Percentiles rank a stretch among this genome's conserved stretches.
Conservation (phyloP, 768 basidiomycete species). For the Tulasnella sp. region DNA sequence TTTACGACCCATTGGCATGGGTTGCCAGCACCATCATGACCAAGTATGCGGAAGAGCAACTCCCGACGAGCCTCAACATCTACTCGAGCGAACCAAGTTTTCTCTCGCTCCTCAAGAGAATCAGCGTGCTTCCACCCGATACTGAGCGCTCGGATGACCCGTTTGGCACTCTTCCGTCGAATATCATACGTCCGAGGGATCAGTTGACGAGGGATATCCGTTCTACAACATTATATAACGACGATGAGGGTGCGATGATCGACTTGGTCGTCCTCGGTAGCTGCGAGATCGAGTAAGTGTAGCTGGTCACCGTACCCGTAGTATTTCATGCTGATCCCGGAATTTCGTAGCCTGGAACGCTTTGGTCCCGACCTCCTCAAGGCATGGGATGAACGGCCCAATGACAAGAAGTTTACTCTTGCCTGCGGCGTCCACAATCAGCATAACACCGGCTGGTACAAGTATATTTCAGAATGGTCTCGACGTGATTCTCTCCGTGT, state of each 20-base stretch:
- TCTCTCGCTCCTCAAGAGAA: neutral
- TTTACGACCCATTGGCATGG: neutral
- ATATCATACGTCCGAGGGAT: neutral
- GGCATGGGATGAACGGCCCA: conserved; percentile 13
- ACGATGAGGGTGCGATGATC: neutral
- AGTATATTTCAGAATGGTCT: conserved; percentile 8
- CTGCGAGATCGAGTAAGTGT: conserved; percentile 21
- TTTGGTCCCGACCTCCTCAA: conserved; percentile 3
- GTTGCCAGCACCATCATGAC: neutral
- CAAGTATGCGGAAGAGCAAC: too few relatives aligned
- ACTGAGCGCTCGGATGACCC: too few relatives aligned
- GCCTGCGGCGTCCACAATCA: conserved; percentile 14
- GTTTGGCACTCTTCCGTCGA: neutral
- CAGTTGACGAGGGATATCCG: neutral
- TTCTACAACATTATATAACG: neutral
- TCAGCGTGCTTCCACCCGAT: neutral
- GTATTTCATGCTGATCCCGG: neutral
- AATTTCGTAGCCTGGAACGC: neutral
- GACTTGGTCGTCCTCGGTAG: conserved; percentile 15
- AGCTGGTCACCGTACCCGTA: neutral
- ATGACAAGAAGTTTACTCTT: conserved; percentile 18
- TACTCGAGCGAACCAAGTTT: neutral
- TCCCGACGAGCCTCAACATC: neutral
- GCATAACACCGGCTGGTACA: neutral
- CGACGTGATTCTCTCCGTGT: neutral